These are phyloP conservation scores for Primulina huaijiensis DNA, from an alignment of 257 asterid genomes.

Conservation along the genomic window DNA sequence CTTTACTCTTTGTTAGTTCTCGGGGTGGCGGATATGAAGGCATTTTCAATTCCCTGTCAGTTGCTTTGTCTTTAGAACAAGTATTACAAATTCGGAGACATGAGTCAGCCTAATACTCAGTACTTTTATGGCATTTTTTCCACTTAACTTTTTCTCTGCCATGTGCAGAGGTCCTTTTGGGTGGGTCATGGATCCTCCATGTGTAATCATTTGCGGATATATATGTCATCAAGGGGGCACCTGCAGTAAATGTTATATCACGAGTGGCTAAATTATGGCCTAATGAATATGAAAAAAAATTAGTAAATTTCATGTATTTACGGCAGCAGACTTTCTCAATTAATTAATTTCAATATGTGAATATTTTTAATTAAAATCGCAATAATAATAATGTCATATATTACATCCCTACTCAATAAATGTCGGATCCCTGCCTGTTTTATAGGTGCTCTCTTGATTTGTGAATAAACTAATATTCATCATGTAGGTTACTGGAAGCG, in stretches of 20 bases:
- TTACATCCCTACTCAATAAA: neutral
- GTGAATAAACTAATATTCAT: neutral
- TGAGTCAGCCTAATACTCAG: too few relatives aligned
- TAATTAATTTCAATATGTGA: neutral
- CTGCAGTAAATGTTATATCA: neutral
- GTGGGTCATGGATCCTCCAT: neutral
- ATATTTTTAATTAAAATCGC: neutral
- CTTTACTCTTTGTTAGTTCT: too few relatives aligned
- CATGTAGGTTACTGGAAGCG: constrained; percentile 67
- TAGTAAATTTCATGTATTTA: neutral
- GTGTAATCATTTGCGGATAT: neutral
- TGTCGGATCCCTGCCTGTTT: neutral
- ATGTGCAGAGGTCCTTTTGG: too few relatives aligned
- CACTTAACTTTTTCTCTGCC: too few relatives aligned
- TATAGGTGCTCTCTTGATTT: too few relatives aligned
- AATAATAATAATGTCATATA: too few relatives aligned
- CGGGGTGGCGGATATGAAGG: too few relatives aligned
- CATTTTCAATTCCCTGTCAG: too few relatives aligned
- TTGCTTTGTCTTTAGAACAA: too few relatives aligned
- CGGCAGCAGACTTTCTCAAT: neutral
- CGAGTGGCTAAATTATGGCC: neutral
- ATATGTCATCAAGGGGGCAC: neutral
- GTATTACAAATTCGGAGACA: too few relatives aligned
- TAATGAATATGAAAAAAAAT: neutral
- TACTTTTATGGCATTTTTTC: too few relatives aligned